Evolutionary conservation across 305 asterid genomes (phyloP).

Genomic region (Fraxinus latifolia): DNA sequence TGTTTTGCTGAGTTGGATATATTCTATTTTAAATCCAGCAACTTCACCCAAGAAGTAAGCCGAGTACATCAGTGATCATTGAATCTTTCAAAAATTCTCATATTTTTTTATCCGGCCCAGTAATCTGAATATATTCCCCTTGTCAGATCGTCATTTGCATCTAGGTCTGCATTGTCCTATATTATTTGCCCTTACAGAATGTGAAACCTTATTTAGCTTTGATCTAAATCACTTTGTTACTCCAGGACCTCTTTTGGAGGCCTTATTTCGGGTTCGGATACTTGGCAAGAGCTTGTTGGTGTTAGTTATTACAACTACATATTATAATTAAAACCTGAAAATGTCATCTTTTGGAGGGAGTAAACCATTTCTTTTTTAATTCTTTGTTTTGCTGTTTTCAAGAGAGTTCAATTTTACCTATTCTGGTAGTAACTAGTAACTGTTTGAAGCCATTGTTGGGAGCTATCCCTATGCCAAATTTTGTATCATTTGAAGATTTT

Average conservation of each 20-base stretch:
- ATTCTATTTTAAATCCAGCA: not conserved
- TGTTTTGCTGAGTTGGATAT: not conserved
- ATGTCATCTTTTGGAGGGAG: not conserved
- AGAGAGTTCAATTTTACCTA: not conserved
- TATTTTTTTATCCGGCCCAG: not conserved
- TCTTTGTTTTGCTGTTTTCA: not conserved
- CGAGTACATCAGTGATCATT: not conserved
- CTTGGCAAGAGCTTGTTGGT: not conserved
- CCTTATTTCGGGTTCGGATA: not conserved
- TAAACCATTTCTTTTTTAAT: not conserved
- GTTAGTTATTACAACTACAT: not conserved
- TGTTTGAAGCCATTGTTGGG: not conserved
- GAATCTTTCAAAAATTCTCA: not conserved
- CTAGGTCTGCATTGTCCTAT: not conserved
- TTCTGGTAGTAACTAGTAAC: not conserved
- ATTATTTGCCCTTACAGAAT: not conserved
- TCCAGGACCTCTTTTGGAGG: not conserved
- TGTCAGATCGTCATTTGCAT: not conserved
- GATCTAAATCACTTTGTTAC: not conserved
- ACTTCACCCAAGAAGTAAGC: not conserved
- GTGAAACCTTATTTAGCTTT: not conserved
- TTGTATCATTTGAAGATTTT: slow-evolving; percentile 28
- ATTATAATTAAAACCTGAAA: not conserved
- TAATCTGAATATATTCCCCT: not conserved
- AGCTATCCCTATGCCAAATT: not conserved